Conservation (phyloP, 2,329 filamentous ascomycete species). For the Diatrype stigma region DNA sequence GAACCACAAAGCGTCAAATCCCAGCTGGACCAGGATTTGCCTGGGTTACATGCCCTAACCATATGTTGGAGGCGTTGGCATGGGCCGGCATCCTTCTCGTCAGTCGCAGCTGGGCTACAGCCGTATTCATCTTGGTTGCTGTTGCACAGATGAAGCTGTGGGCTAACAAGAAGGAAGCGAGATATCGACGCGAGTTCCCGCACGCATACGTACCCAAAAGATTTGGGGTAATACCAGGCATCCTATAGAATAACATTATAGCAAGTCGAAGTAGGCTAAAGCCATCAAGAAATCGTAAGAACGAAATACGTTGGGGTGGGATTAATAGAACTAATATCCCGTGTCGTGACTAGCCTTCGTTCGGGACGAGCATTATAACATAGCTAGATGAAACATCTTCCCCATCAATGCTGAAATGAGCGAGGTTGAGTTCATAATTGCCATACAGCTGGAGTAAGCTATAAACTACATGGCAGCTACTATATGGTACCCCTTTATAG, state of each 20-base stretch:
- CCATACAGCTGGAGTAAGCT: too few relatives aligned
- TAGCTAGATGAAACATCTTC: too few relatives aligned
- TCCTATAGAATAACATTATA: not conserved
- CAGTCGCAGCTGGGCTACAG: conserved; percentile 58
- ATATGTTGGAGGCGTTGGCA: conserved; percentile 64
- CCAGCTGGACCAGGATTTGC: conserved; percentile 63
- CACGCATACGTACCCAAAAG: not conserved
- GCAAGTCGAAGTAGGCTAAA: too few relatives aligned
- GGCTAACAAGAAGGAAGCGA: conserved; percentile 67
- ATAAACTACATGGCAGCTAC: too few relatives aligned
- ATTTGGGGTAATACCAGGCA: not conserved
- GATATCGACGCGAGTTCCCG: conserved; percentile 45
- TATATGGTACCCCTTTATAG: too few relatives aligned
- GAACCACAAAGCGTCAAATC: conserved; percentile 63
- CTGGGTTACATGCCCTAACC: conserved; percentile 70
- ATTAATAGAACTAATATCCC: too few relatives aligned
- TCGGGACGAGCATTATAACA: too few relatives aligned
- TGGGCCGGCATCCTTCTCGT: conserved; percentile 63
- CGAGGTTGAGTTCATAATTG: too few relatives aligned
- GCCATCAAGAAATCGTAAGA: too few relatives aligned
- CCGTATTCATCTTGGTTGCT: conserved; percentile 57
- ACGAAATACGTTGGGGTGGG: too few relatives aligned
- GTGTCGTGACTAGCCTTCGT: too few relatives aligned
- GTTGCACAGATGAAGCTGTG: conserved; percentile 61
- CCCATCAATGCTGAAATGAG: too few relatives aligned